Evolutionary conservation across 2,329 filamentous ascomycete genomes (phyloP), one percentile per base, ranked within the genome.

Genomic region (Phoma sp.): DNA sequence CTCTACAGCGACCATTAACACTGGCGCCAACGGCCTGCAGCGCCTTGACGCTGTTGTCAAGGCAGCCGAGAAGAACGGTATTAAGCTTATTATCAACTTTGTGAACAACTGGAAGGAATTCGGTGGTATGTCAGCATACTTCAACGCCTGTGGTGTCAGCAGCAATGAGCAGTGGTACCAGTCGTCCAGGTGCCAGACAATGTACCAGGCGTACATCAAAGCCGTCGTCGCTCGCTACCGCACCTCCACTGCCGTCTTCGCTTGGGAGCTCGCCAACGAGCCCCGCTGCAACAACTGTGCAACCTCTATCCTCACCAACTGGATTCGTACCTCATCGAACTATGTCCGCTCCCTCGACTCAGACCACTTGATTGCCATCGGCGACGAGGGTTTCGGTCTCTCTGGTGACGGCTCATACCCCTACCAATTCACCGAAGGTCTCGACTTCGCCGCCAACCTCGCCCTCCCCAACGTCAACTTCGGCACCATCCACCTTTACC

Each of bases 91-190:
- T 32, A 72, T 85, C 11, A 76, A 82, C 0, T 65, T 85, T 52
- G 84, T 81, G 0, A 85, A 85, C 70, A 84, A 84, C 46, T 85
- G 83, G 83, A 82, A 81, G 7, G 82, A 84, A 47, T 85, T 84
- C 47, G 82, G 83, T 17, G 83, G 83, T 15, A 84, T 84, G 81
- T 82, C 84, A 30, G 79, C 84, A 0, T 85, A 84, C 56, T 84
- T 82, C 0, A 75, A 80, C 12, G 83, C 84, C 50, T 76, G 83
- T 0, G 81, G 82, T 0, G 80, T 80, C 2, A 71, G 72, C 20
- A 83, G 82, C 39, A 81, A 83, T 51, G 80, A 82, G 43, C 80
- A 82, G 45, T 68, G 67, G 53, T 69, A 84, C 58, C 75, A 72
- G 12, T 61, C 80, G 0, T 79, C 81, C 9, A 70, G 69, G 21